Base-by-base conservation (phyloP, 345 rosid species). In the Punica granatum region DNA sequence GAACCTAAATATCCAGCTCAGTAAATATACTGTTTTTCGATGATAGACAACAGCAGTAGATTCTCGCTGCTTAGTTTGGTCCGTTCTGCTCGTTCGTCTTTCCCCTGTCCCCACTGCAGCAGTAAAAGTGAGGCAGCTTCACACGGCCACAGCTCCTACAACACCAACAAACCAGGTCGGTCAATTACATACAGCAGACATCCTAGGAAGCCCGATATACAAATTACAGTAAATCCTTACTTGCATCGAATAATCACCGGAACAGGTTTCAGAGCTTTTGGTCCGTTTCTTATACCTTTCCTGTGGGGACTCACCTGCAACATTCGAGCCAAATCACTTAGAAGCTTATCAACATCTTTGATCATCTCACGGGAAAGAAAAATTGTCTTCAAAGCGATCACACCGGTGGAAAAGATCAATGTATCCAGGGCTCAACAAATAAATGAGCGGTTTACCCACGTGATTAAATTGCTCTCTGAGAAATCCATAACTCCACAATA, bases 191-290 rank as follows among this genome's bases (percentile, higher is more conserved):
- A 66, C 31, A 66, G 19, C 34, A 10, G 26, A 9, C 16, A 18
- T 11, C 18, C 11, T 11, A 56, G 25, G 19, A 56, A 13, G 33
- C 25, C 13, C 7, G 10, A 32, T 7, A 70, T 9, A 37, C 73
- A 67, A 6, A 66, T 12, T 9, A 19, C 53, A 18, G 23, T 31
- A 71, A 67, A 60, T 23, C 25, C 79, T 82, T 75, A 94, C 99
- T 69, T 86, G 92, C 99, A 94, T 46, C 96, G 88, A 69, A 94
- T 70, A 60, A 89, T 94, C 10, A 94, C 96, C 4, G 96, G 99
- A 67, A 53, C 58, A 30, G 97, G 99, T 74, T 91, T 94, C 77
- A 91, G 83, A 73, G 98, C 97, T 79, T 81, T 94, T 26, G 97
- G 99, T 25, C 96, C 96, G 74, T 90, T 90, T 76, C 93, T 78